phyloP scores from a whole-genome alignment of 1,284 basidiomycete species.

The Vanrija pseudolonga region DNA sequence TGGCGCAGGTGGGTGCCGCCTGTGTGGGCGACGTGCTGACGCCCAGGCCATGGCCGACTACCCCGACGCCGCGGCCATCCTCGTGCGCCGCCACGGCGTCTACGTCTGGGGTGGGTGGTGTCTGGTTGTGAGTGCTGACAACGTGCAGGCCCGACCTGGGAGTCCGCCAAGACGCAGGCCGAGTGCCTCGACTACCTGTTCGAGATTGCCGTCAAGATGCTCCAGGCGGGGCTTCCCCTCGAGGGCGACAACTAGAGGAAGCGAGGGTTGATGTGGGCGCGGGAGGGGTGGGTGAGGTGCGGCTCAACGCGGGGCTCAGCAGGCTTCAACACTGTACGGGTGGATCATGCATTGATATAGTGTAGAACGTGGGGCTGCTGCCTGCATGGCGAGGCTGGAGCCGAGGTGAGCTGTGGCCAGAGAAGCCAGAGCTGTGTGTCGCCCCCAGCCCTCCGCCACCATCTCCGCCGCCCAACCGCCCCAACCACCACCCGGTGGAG shows the following conservation, averaged over 20 bases:
- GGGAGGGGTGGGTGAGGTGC: no score
- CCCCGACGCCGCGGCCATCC: slow-evolving; percentile 71
- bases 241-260: slow-evolving; percentile 30
- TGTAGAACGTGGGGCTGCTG: no score
- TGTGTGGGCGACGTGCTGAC: neutral
- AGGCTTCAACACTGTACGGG: no score
- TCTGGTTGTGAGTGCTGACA: slow-evolving; percentile 7
- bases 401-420: no score
- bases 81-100: slow-evolving; percentile 75
- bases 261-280: no score
- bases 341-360: no score
- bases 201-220: slow-evolving; percentile 60
- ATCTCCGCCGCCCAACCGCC: neutral
- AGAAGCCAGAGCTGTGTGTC: no score
- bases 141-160: slow-evolving; percentile 64
- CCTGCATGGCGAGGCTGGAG: no score
- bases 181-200: slow-evolving; percentile 86
- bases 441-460: no score
- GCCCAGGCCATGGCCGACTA: slow-evolving; percentile 67
- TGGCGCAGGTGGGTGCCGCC: slow-evolving; percentile 54
- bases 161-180: slow-evolving; percentile 82
- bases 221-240: slow-evolving; percentile 37
- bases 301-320: no score
- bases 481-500: no score
- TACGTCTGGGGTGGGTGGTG: slow-evolving; percentile 70